Evolutionary conservation across 2,329 filamentous ascomycete species (phyloP).

Genomic region (Dactylellina leptospora): DNA sequence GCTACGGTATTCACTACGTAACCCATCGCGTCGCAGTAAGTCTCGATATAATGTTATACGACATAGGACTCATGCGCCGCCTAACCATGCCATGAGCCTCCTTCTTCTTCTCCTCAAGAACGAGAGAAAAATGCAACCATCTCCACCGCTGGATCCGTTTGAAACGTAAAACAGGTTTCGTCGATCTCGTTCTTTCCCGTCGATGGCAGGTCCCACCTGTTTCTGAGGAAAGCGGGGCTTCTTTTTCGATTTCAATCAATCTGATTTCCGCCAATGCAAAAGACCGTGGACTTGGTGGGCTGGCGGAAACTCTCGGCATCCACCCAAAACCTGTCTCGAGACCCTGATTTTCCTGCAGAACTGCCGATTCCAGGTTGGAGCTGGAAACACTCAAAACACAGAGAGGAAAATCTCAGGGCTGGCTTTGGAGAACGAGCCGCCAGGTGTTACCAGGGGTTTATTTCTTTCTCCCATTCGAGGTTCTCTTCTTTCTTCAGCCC

Average conservation of each 20-base stretch:
- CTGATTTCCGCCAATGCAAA: too few species aligned
- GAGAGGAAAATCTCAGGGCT: too few species aligned
- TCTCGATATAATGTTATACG: too few species aligned
- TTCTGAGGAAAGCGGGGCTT: neutral
- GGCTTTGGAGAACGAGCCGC: too few species aligned
- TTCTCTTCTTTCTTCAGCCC: neutral
- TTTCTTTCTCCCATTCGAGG: too few species aligned
- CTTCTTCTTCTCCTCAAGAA: neutral
- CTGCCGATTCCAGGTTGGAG: conserved; percentile 16
- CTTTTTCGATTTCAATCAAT: neutral
- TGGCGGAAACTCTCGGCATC: conserved; percentile 15
- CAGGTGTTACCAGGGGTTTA: neutral
- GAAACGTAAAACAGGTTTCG: conserved; percentile 14
- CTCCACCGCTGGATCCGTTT: too few species aligned
- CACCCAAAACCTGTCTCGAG: conserved; percentile 11
- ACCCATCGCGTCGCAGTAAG: too few species aligned
- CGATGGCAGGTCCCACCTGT: neutral
- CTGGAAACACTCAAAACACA: too few species aligned
- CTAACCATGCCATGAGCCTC: too few species aligned
- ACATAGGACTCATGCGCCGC: too few species aligned
- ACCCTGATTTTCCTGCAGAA: conserved; percentile 11
- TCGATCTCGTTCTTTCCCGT: neutral
- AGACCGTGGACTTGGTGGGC: too few species aligned
- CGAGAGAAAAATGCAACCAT: too few species aligned
- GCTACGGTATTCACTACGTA: neutral